A percentile compares a stretch with the other conserved stretches of the same genome.
phyloP scores from a whole-genome alignment of 129 eudicot genomes.

The Chrysanthemum lavandulifolium region DNA sequence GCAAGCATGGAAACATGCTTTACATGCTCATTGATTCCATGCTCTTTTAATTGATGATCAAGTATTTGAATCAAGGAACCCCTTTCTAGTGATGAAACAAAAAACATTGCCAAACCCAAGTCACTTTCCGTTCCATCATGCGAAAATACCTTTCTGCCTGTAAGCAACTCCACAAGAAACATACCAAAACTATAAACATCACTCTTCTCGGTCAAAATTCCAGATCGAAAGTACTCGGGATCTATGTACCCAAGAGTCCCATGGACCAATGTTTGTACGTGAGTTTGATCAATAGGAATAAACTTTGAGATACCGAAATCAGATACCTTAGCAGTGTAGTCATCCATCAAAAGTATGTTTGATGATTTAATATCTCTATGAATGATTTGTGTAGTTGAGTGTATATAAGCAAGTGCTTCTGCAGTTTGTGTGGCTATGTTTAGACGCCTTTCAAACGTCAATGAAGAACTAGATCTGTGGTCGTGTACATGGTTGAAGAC shows the following conservation, averaged over 20 bases:
- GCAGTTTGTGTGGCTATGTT: too few species aligned
- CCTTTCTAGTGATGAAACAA: neutral
- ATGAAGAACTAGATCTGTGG: neutral
- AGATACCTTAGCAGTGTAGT: too few species aligned
- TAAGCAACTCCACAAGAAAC: neutral
- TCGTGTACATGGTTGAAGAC: slow-evolving; percentile 24
- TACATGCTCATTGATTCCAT: neutral
- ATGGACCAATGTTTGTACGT: slow-evolving; percentile 29
- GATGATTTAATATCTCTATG: too few species aligned
- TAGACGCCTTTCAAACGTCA: slow-evolving; percentile 15
- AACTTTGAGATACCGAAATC: too few species aligned
- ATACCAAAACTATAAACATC: slow-evolving; percentile 29
- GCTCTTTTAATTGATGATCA: neutral
- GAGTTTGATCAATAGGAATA: neutral
- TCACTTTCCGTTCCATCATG: neutral
- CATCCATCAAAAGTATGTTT: too few species aligned
- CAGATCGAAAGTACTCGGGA: slow-evolving; percentile 33
- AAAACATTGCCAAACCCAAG: neutral
- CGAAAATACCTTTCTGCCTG: neutral
- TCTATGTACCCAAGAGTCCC: slow-evolving; percentile 36
- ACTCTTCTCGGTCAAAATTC: slow-evolving; percentile 28
- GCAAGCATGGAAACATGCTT: neutral
- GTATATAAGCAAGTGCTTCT: too few species aligned
- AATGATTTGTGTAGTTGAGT: too few species aligned
- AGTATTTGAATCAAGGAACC: neutral